These are phyloP conservation scores for Aspergillus puulaauensis DNA, from an alignment of 2,329 filamentous ascomycete species.

Conservation along the genomic window DNA sequence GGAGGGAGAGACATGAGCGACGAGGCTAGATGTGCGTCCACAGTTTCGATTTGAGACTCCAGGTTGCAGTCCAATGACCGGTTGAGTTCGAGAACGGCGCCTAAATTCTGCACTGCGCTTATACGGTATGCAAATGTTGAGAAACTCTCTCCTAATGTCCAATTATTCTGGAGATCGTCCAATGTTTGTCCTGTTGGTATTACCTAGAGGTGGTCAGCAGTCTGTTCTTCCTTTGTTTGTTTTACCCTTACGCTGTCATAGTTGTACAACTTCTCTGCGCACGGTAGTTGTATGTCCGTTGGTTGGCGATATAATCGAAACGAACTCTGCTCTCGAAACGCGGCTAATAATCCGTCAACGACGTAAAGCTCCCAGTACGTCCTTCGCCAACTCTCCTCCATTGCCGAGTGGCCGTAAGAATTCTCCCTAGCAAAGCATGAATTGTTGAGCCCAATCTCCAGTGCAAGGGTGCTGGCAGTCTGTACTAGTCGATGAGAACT, in stretches of 20 bases:
- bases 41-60: conserved; percentile 43
- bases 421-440: conserved; percentile 52
- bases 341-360: conserved; percentile 75
- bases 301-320: conserved; percentile 40
- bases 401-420: conserved; percentile 54
- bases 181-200: conserved; percentile 58
- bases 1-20: conserved; percentile 72
- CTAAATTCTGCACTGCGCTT: conserved; percentile 70
- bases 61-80: conserved; percentile 20
- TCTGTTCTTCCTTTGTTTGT: background rate
- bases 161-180: conserved; percentile 51
- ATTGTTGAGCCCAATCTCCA: conserved; percentile 71
- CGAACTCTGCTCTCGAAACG: conserved; percentile 47
- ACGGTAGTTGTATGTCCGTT: conserved; percentile 68
- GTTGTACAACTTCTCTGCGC: conserved; percentile 64
- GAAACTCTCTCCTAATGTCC: conserved; percentile 60
- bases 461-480: conserved; percentile 65
- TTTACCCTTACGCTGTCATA: conserved; percentile 10
- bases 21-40: conserved; percentile 52
- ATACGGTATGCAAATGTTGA: conserved; percentile 81
- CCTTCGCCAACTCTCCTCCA: conserved; percentile 79
- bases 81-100: conserved; percentile 59
- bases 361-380: conserved; percentile 84
- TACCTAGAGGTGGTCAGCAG: conserved; percentile 42
- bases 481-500: conserved; percentile 45